Evolutionary conservation across 352 stramenopile genomes (phyloP), one percentile per base, ranked within the genome.

Genomic region (Thraustochytrium sp.): DNA sequence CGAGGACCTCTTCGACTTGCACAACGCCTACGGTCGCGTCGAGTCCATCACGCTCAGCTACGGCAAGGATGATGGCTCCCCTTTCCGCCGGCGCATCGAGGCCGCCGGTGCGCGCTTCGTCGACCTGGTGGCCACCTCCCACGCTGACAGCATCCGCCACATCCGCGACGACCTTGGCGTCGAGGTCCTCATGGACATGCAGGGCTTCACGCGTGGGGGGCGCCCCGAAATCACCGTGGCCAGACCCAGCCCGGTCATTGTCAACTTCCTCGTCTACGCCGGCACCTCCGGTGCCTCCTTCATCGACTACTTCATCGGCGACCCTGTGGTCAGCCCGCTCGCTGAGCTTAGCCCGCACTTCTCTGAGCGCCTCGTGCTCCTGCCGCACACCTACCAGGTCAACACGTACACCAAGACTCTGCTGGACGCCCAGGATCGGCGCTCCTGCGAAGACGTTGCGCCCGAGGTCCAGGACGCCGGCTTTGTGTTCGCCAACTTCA

Each of bases 241-340:
- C 86, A 0, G 93, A 90, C 0, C 93, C 86, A n/a, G 86, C 74
- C 1, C 61, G 11, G 86, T 97, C 5, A 72, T 92, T 5, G 89
- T 97, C 46, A 97, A 94, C 44, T 97, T 97, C 68, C 82, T 98
- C 1, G 94, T 93, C 2, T 98, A 91, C 84, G 93, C 94, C 0
- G 93, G 93, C 26, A 97, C 93, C 0, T 91, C 91, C 40, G 94
- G 94, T 4, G 89, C 90, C 0, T 72, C 82, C 0, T 92, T 90
- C 55, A 91, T 97, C 61, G 96, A 93, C 51, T 88, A 86, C 0
- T 76, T 98, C 11, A 91, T 93, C 0, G 93, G 97, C 72, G 85
- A 82, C 80, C 85, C 64, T 23, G 18, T 53, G 26, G 64, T 48
- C 36, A 54, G 65, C 36, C 65, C 55, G 36, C 64, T 85, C 42